A percentile compares a stretch with the other conserved stretches of the same genome.
phyloP scores from a whole-genome alignment of 352 stramenopile species.

The Phytophthora chlamydospora region DNA sequence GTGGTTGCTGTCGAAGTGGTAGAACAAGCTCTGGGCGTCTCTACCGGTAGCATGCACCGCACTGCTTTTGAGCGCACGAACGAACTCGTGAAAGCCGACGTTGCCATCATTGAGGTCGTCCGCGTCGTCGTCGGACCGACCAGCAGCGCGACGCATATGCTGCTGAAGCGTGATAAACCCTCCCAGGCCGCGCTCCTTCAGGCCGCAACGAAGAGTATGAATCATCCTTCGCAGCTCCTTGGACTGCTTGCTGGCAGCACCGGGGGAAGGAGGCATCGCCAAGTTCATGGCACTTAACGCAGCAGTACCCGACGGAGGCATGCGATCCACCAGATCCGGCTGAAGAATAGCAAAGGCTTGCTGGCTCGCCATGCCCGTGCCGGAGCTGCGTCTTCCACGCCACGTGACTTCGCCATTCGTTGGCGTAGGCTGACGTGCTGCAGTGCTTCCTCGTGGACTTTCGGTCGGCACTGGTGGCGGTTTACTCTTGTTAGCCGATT shows the following conservation, averaged over 20 bases:
- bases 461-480: constrained; percentile 5
- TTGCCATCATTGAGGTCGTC: constrained; percentile 76
- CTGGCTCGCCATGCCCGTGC: constrained; percentile 52
- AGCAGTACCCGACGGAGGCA: constrained; percentile 13
- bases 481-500: constrained; percentile 8
- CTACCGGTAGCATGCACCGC: constrained; percentile 54
- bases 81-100: constrained; percentile 80
- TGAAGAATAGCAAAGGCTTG: constrained; percentile 71
- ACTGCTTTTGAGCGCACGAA: constrained; percentile 63
- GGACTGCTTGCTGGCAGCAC: constrained; percentile 43
- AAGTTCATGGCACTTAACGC: constrained; percentile 18
- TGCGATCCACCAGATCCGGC: constrained; percentile 56
- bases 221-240: constrained; percentile 73
- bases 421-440: constrained; percentile 23
- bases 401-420: constrained; percentile 13
- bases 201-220: constrained; percentile 45
- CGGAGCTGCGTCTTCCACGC: constrained; percentile 24
- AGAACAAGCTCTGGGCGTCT: constrained; percentile 73
- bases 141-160: constrained; percentile 67
- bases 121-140: constrained; percentile 21
- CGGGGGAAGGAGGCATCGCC: constrained; percentile 15
- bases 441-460: constrained; percentile 11
- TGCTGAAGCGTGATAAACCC: constrained; percentile 83
- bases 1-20: constrained; percentile 89
- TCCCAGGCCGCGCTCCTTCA: constrained; percentile 69